Evolutionary conservation across 345 rosid genomes (phyloP), one percentile per base, ranked within the genome.

Genomic region (Alliaria petiolata): DNA sequence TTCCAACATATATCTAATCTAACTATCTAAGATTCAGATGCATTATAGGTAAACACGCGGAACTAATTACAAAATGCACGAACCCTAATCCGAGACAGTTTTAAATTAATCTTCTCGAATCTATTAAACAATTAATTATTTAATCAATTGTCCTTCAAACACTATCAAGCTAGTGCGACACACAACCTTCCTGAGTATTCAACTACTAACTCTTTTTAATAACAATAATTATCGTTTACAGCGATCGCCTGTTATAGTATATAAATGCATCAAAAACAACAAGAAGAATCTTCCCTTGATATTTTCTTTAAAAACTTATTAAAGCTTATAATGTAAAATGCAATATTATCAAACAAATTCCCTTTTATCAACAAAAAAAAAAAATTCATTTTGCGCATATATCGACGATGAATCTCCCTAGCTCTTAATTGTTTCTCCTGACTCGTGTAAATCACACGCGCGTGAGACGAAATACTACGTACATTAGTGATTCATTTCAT

Each of bases 11-110:
- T 22, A 22, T 22, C 11, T 62, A 54, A 12, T 63, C 31, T n/a
- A n/a, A n/a, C n/a, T n/a, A n/a, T n/a, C n/a, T 45, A 70, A 76
- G 75, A 76, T 76, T 76, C 79, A 69, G 79, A 76, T 76, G 75
- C 79, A 69, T 55, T 69, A 62, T 76, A 62, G 79, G 75, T 62
- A 76, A 69, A 60, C 79, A 76, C 79, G 75, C 79, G 71, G 30
- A 76, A 42, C 70, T 69, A 67, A 55, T 62, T 58, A 66, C 72
- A 74, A 75, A 63, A 67, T 61, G 69, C 58, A 61, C 61, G 79
- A 76, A 76, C 75, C 79, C 75, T 76, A 76, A 76, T 76, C 79
- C 70, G 74, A 69, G 75, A 68, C 70, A 74, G 44, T 46, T 69
- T 62, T 46, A 60, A 62, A 62, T 62, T 53, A 69, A 76, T 35